Base-by-base conservation (phyloP, 805 yeast genomes). In the Ascoidea rubescens region DNA sequence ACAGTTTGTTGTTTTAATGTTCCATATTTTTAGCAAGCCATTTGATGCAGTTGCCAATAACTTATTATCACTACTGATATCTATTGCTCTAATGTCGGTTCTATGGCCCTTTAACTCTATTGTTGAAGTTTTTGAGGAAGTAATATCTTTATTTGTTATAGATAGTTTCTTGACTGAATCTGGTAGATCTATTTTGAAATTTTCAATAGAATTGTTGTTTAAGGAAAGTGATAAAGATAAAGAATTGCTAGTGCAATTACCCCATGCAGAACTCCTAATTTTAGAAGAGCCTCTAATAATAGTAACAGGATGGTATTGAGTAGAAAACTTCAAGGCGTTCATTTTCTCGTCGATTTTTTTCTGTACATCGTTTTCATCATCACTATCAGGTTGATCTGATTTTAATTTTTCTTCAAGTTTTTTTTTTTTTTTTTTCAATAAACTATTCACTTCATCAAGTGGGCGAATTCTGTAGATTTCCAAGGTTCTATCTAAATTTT, bases 21-120 rank as follows among this genome's bases (percentile, higher is more conserved):
- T 93, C 96, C 96, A 90, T 28, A 93, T 74, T 62, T 93, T 93
- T 56, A 93, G 68, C 57, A 79, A 77, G 28, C 97, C 97, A 62
- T 89, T 88, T 2, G 96, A 84, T 0, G 96, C 96, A 1, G 96
- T 84, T 2, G 89, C 95, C 46, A 91, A 69, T 53, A 93, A 69
- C 63, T 79, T 80, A 64, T 82, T 79, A 67, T 91, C 96, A 52
- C 80, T 78, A 53, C 95, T 84, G 43, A 93, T 72, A 58, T 88
- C 90, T 62, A 87, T 70, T 4, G 95, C 75, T 60, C 99, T 76
- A 31, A 91, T 75, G 65, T 93, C 99, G 2, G 88, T 80, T 63
- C 97, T 79, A 65, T 90, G 97, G 21, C 99, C 99, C 51, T 78
- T 75, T 46, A 80, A 66, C 50, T 89, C 96, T 28, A 93, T 71